Conservation (phyloP, 495 filamentous ascomycete species). For the Neurospora intermedia region DNA sequence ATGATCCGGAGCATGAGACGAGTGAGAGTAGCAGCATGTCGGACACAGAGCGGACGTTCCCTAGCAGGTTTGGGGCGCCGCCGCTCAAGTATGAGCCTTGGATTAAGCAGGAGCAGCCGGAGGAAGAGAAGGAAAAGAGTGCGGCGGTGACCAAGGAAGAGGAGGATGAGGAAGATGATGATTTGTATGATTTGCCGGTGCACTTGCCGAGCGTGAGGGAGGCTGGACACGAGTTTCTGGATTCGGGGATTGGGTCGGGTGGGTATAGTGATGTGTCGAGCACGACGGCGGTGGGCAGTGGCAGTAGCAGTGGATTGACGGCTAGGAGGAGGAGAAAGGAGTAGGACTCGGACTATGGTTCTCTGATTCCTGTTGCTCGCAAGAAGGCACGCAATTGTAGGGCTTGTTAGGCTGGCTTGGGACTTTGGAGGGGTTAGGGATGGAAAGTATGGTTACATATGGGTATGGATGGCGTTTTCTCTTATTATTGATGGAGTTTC, state of each 20-base stretch:
- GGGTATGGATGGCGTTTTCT: background rate
- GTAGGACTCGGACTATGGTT: background rate
- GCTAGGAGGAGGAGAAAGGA: conserved; percentile 6
- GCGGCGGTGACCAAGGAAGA: conserved; percentile 18
- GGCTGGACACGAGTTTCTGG: conserved; percentile 15
- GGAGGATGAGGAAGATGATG: conserved; percentile 10
- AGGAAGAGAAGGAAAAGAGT: background rate
- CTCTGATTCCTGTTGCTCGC: background rate
- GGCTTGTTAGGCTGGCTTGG: background rate
- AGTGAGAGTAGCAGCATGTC: conserved; percentile 12
- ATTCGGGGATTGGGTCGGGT: conserved; percentile 39
- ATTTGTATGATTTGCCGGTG: background rate
- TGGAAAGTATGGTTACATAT: background rate
- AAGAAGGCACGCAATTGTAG: background rate
- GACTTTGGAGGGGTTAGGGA: background rate
- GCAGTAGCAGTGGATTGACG: background rate
- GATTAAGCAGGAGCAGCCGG: background rate
- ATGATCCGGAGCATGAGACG: conserved; percentile 12
- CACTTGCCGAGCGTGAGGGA: conserved; percentile 21
- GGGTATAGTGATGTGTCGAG: conserved; percentile 24
- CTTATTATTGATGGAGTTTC: background rate
- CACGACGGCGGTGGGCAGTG: conserved; percentile 5
- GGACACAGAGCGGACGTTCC: conserved; percentile 40
- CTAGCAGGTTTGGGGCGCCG: conserved; percentile 40
- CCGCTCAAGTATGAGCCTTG: conserved; percentile 30